A percentile compares a stretch with the other conserved stretches of the same genome.
Conservation (phyloP, 1,284 basidiomycete species). For the Heimioporus retisporus region DNA sequence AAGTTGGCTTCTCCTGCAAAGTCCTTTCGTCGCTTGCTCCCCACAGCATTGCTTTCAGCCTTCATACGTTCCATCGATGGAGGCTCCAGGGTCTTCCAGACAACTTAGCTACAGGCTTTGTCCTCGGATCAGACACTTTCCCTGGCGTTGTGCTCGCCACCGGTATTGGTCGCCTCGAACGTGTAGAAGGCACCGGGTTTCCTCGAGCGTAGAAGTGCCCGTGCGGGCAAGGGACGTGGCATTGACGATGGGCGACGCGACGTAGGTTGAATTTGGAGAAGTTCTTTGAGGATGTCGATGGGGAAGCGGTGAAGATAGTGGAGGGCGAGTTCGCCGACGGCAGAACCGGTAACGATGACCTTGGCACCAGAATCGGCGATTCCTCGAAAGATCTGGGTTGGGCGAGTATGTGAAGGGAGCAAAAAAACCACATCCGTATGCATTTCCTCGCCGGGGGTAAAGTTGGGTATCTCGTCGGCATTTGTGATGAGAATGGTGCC, state of each 20-base stretch:
- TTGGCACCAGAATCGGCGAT: constrained; percentile 97
- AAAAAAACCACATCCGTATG: neutral
- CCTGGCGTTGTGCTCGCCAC: constrained; percentile 84
- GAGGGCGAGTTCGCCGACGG: constrained; percentile 95
- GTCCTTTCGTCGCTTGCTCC: constrained; percentile 69
- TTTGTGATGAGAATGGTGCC: too few relatives aligned
- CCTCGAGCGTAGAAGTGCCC: constrained; percentile 96
- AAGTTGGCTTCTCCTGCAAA: constrained; percentile 77
- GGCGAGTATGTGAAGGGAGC: neutral
- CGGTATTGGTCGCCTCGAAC: constrained; percentile 96
- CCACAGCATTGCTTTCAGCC: constrained; percentile 65
- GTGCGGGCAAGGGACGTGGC: constrained; percentile 97
- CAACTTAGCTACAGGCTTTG: constrained; percentile 58
- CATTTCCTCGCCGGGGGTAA: too few relatives aligned
- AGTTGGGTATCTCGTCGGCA: too few relatives aligned
- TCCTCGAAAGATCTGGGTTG: constrained; percentile 91
- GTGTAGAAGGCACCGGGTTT: constrained; percentile 96
- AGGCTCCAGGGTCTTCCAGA: constrained; percentile 61
- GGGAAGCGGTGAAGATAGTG: constrained; percentile 97
- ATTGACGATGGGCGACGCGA: constrained; percentile 94
- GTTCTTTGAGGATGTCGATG: constrained; percentile 97
- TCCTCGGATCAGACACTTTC: constrained; percentile 46
- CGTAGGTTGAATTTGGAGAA: constrained; percentile 99
- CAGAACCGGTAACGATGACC: constrained; percentile 94
- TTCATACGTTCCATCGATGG: constrained; percentile 67